Evolutionary conservation across 345 rosid species (phyloP), one percentile per base, ranked within the genome.

Genomic region (Lepidium aucheri): DNA sequence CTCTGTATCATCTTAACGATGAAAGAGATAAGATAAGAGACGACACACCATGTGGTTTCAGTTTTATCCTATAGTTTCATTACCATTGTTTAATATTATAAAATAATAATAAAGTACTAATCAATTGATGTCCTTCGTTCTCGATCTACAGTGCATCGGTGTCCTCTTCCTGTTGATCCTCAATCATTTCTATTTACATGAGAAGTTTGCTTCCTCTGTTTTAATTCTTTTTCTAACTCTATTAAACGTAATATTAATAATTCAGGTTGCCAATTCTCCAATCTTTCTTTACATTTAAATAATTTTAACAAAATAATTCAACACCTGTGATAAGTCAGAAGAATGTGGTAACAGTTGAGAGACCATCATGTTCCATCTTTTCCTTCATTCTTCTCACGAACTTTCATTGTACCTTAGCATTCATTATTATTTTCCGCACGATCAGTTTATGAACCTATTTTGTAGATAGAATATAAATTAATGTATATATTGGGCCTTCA

Each of bases 41-140:
- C 58, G 58, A 71, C 64, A 71, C 8, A 46, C 65, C 75, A 71
- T 71, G 75, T 71, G 75, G 58, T 63, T 63, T 55, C 58, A 53
- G n/a, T 41, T 62, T 41, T 62, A 70, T 52, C 55, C 47, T 16
- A 3, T 33, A 2, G 15, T 4, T 42, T 8, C 22, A 42, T 39
- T 16, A 34, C 24, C 22, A 33, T 9, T 30, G 15, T 15, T 22
- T 30, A 33, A 22, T 22, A 50, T 35, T 33, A 41, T 69, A 52
- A 28, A 28, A 69, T 60, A 51, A 9, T 3, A 60, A 52, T n/a
- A 15, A 28, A 5, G 32, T 47, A 34, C 18, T 62, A 54, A 60
- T 38, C 44, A 60, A n/a, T 33, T 41, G 45, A 69, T 33, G 22
- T 62, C 49, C 41, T 62, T 34, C 16, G 45, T 62, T 13, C 42